Evolutionary conservation across 2,329 filamentous ascomycete genomes (phyloP), one percentile per base, ranked within the genome.

Genomic region (Fusarium sp.): DNA sequence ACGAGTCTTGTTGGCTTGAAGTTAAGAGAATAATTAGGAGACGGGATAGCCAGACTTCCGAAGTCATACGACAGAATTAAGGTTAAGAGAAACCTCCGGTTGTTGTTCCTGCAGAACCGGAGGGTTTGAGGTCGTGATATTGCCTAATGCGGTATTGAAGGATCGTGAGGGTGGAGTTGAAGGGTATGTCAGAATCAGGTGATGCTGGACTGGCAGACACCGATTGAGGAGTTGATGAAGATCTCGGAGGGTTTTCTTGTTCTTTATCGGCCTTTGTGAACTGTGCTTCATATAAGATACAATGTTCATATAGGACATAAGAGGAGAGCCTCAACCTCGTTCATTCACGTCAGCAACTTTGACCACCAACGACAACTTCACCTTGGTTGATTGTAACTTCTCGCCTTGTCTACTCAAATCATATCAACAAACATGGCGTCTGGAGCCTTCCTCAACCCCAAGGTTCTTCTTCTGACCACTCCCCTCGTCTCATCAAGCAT

Each of bases 401-500:
- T 20, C 26, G 21, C 34, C 28, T 39, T 4, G 10, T 28, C 26
- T 28, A 28, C 26, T 28, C 26, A 28, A 28, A 3, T 28, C n/a
- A 32, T 7, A 43, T 23, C 14, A 19, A 36, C 14, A 36, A 47
- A 15, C 54, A 82, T 81, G 80, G 78, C 80, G 30, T 79, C 78
- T 2, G 71, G 73, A 17, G 60, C 67, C 39, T 78, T 82, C 70
- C 75, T 78, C 68, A 76, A 81, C 65, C 76, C 77, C 12, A 69
- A 77, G 43, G 75, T 77, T 8, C 58, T 73, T 39, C 75, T 85
- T 32, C 78, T 83, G 44, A 68, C 82, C 19, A 76, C 81, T 3
- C 83, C 83, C 1, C 73, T 85, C 23, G 65, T 85, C 65, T 81
- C 81, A n/a, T 81, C 82, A 4, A 83, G 82, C 3, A 78, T 78